Base-by-base conservation (phyloP, 345 rosid species). In the Noccaea caerulescens region DNA sequence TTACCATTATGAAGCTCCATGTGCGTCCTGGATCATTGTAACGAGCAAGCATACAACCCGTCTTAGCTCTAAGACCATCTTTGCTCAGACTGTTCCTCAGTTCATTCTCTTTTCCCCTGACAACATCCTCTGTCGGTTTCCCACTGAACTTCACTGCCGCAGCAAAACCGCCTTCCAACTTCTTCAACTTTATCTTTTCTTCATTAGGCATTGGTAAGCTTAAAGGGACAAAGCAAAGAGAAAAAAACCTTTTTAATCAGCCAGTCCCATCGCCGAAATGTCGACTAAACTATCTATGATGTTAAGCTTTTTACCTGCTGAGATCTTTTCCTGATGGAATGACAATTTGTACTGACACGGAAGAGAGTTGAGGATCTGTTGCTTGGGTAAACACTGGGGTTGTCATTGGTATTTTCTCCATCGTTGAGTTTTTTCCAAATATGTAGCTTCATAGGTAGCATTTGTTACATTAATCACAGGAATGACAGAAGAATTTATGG, bases 11-110 rank as follows among this genome's bases (percentile, higher is more conserved):
- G 71, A 86, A 85, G 82, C 43, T 83, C 94, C 87, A 70, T 43
- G 94, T 93, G 73, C 85, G 71, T 72, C 94, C 91, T 1, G 93
- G 96, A 82, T 91, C 98, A 72, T 93, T 91, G 81, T 93, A 91
- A 57, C 95, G 89, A 42, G 98, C 96, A 47, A 89, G 87, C 82
- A 88, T 71, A 72, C 94, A 86, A 63, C 96, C 95, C 14, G 2
- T 75, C 72, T 67, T 82, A 33, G 92, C 85, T 78, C 62, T 85
- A 65, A 88, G 89, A 64, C 90, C 91, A 76, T 89, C 91, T 58
- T 60, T 78, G 25, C 83, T 58, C 34, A 91, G 77, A 80, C 66
- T 78, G 10, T 85, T 73, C 36, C 84, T 86, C 63, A 87, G 76
- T 72, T 67, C 84, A 65, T 60, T 89, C 78, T 86, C 96, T 79